These are phyloP conservation scores for Vitis labrusca DNA, from an alignment of 164 flowering plant species.

Conservation along the genomic window DNA sequence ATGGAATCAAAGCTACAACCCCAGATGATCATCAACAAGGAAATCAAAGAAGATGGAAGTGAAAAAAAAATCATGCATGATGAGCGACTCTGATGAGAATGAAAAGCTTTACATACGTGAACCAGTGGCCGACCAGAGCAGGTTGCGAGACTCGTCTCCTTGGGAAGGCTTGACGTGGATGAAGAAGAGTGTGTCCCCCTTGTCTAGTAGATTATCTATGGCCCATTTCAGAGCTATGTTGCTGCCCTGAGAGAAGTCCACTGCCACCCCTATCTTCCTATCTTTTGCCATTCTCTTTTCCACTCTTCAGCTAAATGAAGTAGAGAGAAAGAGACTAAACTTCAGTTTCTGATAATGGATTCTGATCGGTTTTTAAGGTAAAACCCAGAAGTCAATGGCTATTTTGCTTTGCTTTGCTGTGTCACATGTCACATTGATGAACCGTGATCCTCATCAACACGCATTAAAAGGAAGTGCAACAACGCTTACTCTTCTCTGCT, in stretches of 20 bases:
- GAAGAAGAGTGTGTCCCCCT: constrained; percentile 52
- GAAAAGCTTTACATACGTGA: constrained; percentile 50
- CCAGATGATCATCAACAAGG: not conserved
- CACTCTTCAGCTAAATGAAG: not conserved
- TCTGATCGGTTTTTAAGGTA: no score
- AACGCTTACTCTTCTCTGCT: no score
- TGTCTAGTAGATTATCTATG: constrained; percentile 46
- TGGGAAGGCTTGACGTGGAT: constrained; percentile 41
- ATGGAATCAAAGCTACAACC: constrained; percentile 70
- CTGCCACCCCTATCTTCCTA: constrained; percentile 59
- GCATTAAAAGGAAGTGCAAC: no score
- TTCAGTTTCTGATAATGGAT: no score
- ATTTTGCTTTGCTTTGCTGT: no score
- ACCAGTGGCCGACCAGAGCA: constrained; percentile 62
- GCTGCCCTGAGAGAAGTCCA: constrained; percentile 73
- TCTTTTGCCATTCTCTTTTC: constrained; percentile 37
- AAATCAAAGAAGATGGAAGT: not conserved
- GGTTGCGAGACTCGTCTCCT: constrained; percentile 38
- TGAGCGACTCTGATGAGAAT: not conserved
- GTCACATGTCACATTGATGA: no score
- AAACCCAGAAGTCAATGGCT: no score
- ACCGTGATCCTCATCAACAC: no score
- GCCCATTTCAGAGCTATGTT: constrained; percentile 66
- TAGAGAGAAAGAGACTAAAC: not conserved
- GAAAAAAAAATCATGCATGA: not conserved